Percentiles rank a stretch among this genome's conserved stretches.
Evolutionary conservation across 306 rosid species (phyloP).

Genomic region (Medicago ruthenica): DNA sequence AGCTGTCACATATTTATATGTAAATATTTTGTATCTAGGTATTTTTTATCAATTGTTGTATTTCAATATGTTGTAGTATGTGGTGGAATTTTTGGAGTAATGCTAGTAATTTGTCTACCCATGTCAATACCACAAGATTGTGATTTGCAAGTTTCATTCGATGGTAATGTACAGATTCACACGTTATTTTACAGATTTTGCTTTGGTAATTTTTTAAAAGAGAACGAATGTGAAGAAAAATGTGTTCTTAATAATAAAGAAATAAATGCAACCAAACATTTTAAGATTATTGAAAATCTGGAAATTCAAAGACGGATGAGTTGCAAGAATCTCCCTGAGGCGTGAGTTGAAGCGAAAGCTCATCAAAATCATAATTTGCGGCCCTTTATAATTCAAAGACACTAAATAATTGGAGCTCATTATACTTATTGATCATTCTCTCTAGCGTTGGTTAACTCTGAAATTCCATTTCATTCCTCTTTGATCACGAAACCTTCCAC

Average conservation of each 20-base stretch:
- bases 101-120: constrained; percentile 6
- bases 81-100: constrained; percentile 18
- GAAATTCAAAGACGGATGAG: background rate
- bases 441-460: too few relatives aligned
- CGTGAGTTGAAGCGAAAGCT: too few relatives aligned
- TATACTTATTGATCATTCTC: too few relatives aligned
- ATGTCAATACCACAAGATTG: constrained; percentile 14
- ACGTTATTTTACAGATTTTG: background rate
- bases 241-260: background rate
- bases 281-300: background rate
- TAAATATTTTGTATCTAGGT: constrained; percentile 24
- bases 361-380: too few relatives aligned
- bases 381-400: too few relatives aligned
- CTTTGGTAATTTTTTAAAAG: background rate
- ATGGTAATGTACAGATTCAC: background rate
- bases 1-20: constrained; percentile 38
- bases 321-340: background rate
- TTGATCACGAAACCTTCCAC: too few relatives aligned
- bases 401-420: too few relatives aligned
- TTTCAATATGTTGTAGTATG: constrained; percentile 24
- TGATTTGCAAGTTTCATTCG: background rate
- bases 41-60: constrained; percentile 28
- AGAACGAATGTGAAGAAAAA: background rate
- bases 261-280: background rate
- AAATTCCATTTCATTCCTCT: too few relatives aligned